A percentile compares a stretch with the other conserved stretches of the same genome.
Evolutionary conservation across 148 eudicot genomes (phyloP).

Genomic region (Talinum fruticosum): DNA sequence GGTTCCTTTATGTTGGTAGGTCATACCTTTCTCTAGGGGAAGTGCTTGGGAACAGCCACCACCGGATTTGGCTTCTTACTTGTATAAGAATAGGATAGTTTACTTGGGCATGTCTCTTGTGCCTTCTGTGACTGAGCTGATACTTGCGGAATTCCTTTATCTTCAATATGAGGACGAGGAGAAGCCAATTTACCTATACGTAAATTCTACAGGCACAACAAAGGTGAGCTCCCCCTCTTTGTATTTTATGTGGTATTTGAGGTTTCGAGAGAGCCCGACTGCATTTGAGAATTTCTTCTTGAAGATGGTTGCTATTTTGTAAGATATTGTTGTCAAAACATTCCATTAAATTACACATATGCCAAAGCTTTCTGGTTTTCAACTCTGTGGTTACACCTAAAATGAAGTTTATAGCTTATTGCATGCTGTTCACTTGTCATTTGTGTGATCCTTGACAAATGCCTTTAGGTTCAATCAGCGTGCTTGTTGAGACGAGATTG

Average conservation of each 20-base stretch:
- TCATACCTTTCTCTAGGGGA: conserved; percentile 77
- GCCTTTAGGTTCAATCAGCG: neutral
- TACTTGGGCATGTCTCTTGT: conserved; percentile 80
- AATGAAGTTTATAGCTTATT: neutral
- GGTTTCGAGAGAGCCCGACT: neutral
- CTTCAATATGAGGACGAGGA: conserved; percentile 71
- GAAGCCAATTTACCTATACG: conserved; percentile 86
- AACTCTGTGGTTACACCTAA: neutral
- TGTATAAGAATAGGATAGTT: conserved; percentile 78
- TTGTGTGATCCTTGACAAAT: neutral
- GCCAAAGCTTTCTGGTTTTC: neutral
- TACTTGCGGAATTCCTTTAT: conserved; percentile 77
- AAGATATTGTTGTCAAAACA: neutral
- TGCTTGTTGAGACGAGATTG: neutral
- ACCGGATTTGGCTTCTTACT: conserved; percentile 87
- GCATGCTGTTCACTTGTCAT: neutral
- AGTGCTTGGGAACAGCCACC: conserved; percentile 92
- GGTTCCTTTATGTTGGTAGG: conserved; percentile 42
- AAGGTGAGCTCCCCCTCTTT: conserved; percentile 43
- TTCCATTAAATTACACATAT: neutral
- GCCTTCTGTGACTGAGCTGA: conserved; percentile 68
- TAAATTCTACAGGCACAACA: conserved; percentile 87
- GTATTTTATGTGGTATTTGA: neutral
- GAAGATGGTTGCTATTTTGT: neutral
- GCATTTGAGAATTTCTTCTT: conserved; percentile 14